These are phyloP conservation scores for Geoglossum cookeanum DNA, from an alignment of 2,329 filamentous ascomycete species.

Conservation along the genomic window DNA sequence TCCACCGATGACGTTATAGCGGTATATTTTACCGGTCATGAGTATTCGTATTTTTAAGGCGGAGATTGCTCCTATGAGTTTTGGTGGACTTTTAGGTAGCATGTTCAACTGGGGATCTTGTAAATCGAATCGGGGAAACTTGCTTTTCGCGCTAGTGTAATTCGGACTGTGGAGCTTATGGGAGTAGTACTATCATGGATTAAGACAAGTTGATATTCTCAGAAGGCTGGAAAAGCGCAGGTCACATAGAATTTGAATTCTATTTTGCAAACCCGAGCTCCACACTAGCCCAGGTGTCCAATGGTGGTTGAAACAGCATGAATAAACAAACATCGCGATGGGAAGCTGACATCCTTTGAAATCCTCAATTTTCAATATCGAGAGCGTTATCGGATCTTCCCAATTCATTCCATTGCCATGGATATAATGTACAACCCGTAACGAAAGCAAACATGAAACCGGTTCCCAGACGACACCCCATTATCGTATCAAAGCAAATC, in stretches of 20 bases:
- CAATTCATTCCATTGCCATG: conserved; percentile 28
- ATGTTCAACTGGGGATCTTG: too few relatives aligned
- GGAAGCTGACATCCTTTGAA: not conserved
- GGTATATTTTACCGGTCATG: not conserved
- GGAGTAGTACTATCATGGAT: too few relatives aligned
- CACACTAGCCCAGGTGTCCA: not conserved
- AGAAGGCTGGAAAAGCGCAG: too few relatives aligned
- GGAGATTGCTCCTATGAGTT: not conserved
- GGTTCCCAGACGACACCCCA: conserved; percentile 47
- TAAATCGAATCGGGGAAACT: too few relatives aligned
- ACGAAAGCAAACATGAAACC: conserved; percentile 32
- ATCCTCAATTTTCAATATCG: not conserved
- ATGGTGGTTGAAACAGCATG: not conserved
- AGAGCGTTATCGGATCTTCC: not conserved
- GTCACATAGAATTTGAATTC: too few relatives aligned
- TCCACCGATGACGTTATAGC: conserved; percentile 11
- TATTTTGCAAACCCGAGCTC: not conserved
- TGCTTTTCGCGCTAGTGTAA: too few relatives aligned
- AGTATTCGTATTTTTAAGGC: not conserved
- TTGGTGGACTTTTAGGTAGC: not conserved
- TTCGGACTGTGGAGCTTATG: too few relatives aligned
- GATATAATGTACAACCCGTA: conserved; percentile 44
- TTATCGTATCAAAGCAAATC: conserved; percentile 51
- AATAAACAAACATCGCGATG: not conserved
- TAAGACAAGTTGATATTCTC: too few relatives aligned